These are phyloP conservation scores for Exophiala calicioides DNA, from an alignment of 2,329 filamentous ascomycete genomes.

Conservation along the genomic window DNA sequence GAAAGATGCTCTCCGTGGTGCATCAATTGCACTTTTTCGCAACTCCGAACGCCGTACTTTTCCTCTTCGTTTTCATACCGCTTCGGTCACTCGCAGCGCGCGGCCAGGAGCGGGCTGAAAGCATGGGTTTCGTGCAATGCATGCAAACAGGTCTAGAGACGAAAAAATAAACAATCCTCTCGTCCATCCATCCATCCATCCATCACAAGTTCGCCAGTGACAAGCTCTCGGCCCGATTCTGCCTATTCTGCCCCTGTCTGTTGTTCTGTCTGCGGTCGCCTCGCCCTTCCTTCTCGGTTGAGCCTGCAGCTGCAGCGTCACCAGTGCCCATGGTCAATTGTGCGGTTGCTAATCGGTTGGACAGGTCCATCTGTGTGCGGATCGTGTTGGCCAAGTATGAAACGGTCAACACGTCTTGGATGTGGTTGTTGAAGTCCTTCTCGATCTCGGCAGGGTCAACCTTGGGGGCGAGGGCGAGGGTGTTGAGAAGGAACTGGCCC, in stretches of 20 bases:
- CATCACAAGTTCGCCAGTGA: constrained; percentile 28
- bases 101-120: too few relatives aligned
- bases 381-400: constrained; percentile 98
- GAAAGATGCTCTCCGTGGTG: too few relatives aligned
- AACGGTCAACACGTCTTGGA: constrained; percentile 97
- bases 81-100: background rate
- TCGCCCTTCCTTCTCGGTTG: constrained; percentile 41
- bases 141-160: too few relatives aligned
- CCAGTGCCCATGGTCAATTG: constrained; percentile 61
- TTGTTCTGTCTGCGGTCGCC: constrained; percentile 40
- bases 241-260: constrained; percentile 39
- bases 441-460: constrained; percentile 89
- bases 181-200: constrained; percentile 24
- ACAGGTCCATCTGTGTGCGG: constrained; percentile 97
- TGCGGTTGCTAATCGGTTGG: constrained; percentile 87
- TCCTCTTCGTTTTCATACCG: background rate
- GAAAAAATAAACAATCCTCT: constrained; percentile 1
- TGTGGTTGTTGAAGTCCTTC: constrained; percentile 99
- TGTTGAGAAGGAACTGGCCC: constrained; percentile 93
- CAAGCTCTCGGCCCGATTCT: constrained; percentile 30
- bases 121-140: too few relatives aligned
- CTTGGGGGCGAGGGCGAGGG: constrained; percentile 90
- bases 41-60: background rate
- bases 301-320: constrained; percentile 38
- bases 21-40: background rate